Evolutionary conservation across 2,329 filamentous ascomycete species (phyloP).

Genomic region (Colletotrichum magnum): DNA sequence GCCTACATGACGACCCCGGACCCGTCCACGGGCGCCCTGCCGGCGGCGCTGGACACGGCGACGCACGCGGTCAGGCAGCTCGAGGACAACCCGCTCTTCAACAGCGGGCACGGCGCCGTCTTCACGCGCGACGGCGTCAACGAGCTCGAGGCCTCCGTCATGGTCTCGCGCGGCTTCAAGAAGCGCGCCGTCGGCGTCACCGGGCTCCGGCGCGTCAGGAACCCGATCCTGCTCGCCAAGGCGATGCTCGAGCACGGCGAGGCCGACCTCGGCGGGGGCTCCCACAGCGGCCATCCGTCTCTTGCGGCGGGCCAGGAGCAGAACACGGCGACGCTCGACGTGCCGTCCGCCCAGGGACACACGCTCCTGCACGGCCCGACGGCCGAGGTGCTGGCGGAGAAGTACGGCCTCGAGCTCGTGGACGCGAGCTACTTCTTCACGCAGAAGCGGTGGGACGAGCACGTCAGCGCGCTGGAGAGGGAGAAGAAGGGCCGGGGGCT

Average conservation of each 20-base stretch:
- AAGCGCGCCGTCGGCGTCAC: constrained; percentile 87
- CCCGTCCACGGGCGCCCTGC: constrained; percentile 45
- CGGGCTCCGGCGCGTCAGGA: constrained; percentile 80
- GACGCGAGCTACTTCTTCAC: constrained; percentile 84
- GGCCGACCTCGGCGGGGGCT: constrained; percentile 63
- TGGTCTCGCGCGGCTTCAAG: constrained; percentile 80
- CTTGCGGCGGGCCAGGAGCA: background rate
- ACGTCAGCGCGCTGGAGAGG: constrained; percentile 70
- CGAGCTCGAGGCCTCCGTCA: constrained; percentile 88
- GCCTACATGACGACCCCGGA: constrained; percentile 60
- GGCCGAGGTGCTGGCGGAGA: constrained; percentile 76
- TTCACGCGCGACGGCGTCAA: constrained; percentile 88
- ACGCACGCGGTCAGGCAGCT: constrained; percentile 82
- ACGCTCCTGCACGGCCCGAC: constrained; percentile 77
- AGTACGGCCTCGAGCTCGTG: constrained; percentile 80
- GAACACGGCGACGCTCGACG: constrained; percentile 48
- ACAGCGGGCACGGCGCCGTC: constrained; percentile 86
- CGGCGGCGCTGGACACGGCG: constrained; percentile 79
- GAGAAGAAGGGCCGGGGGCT: constrained; percentile 57
- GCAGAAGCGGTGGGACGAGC: constrained; percentile 83
- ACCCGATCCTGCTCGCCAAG: constrained; percentile 82
- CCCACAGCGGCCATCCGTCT: constrained; percentile 48
- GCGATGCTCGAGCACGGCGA: constrained; percentile 80
- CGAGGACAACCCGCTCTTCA: constrained; percentile 87
- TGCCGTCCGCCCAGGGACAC: constrained; percentile 76